Conservation (phyloP, 306 rosid species). For the Gynostemma pentaphyllum region DNA sequence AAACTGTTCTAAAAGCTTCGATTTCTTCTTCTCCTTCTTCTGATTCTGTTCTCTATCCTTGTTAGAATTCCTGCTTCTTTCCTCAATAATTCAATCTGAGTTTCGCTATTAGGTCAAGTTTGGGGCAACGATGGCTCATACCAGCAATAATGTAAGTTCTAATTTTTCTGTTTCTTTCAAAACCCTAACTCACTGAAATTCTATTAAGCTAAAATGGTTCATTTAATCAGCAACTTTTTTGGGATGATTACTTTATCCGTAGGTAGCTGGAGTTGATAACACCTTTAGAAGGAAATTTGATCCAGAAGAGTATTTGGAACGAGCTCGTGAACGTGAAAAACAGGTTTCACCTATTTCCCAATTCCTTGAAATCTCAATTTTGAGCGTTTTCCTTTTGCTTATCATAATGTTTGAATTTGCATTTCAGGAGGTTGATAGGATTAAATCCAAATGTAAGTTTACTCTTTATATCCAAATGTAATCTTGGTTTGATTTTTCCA, state of each 20-base stretch:
- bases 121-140: constrained; percentile 36
- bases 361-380: too few species aligned
- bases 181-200: neutral
- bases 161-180: neutral
- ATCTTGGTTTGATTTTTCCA: neutral
- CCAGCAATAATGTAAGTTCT: constrained; percentile 52
- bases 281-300: constrained; percentile 93
- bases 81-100: neutral
- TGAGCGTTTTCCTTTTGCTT: constrained; percentile 1
- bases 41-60: neutral
- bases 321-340: constrained; percentile 91
- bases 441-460: constrained; percentile 60
- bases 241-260: neutral
- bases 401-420: neutral
- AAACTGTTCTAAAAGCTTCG: too few species aligned
- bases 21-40: neutral
- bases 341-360: too few species aligned
- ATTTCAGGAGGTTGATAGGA: constrained; percentile 16
- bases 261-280: constrained; percentile 83
- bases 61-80: too few species aligned
- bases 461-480: neutral
- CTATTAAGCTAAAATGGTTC: neutral
- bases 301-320: constrained; percentile 81
- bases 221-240: neutral
- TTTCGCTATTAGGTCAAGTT: neutral